Evolutionary conservation across 1,284 basidiomycete species (phyloP).

Genomic region (Hortiboletus rubellus): DNA sequence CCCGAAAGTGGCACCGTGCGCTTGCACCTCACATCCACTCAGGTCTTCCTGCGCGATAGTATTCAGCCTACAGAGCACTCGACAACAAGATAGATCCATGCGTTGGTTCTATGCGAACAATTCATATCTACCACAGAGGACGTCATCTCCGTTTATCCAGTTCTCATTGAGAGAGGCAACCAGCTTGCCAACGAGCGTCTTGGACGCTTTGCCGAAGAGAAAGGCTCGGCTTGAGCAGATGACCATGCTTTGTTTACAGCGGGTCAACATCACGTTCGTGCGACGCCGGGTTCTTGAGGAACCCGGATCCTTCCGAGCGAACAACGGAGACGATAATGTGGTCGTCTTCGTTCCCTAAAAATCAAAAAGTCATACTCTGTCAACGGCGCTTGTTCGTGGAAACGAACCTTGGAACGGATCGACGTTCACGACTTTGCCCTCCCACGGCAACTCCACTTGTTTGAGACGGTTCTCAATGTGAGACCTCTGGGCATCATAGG

Average conservation of each 20-base stretch:
- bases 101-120: background rate
- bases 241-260: conserved; percentile 57
- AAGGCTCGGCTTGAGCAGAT: conserved; percentile 53
- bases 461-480: conserved; percentile 52
- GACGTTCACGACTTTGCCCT: conserved; percentile 61
- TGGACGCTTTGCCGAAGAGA: conserved; percentile 37
- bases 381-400: conserved; percentile 18
- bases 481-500: conserved; percentile 63
- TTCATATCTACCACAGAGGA: background rate
- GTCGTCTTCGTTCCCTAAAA: conserved; percentile 40
- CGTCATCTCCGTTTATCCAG: conserved; percentile 40
- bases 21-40: background rate
- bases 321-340: conserved; percentile 65
- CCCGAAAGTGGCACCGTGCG: background rate
- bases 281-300: conserved; percentile 48
- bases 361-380: conserved; percentile 16
- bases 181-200: conserved; percentile 50
- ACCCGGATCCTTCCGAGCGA: conserved; percentile 47
- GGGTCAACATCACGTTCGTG: conserved; percentile 69
- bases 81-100: background rate
- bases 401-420: conserved; percentile 62
- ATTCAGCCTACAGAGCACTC: background rate
- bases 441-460: conserved; percentile 43
- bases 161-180: conserved; percentile 38
- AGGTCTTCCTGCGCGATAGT: background rate